Evolutionary conservation across 208 protist species (phyloP), one percentile per base, ranked within the genome.

Genomic region (Trypanosoma conorhini): DNA sequence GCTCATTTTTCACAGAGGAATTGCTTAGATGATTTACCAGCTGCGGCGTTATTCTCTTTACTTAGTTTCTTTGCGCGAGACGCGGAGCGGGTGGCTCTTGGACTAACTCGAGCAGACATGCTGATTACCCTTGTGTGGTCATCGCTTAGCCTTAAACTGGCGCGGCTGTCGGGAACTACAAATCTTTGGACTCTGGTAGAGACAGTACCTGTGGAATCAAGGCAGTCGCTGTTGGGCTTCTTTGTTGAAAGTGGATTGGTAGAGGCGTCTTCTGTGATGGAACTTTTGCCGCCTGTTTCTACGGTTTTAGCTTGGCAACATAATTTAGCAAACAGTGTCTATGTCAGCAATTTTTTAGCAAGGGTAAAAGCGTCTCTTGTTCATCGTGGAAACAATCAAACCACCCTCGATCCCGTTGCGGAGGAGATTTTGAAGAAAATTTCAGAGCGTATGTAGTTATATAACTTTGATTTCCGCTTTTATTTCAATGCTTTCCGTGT

Each of bases 61-160:
- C 21, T 77, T 30, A 28, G 42, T 15, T 77, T 72, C 44, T 67
- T 77, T 58, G 42, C 60, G 60, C 57, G 72, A 40, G 72, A 77
- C 57, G 65, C 72, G 24, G 72, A 72, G 42, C 55, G 55, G 13
- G 72, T 77, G 26, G 57, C 72, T 26, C 66, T 77, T 26, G 72
- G 72, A 10, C 59, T 77, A 4, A 24, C 56, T 17, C 64, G 66
- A 52, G 40, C 58, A 33, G 44, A 71, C 1, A 77, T 77, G 72
- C 40, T 77, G n/a, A 30, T 57, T 24, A 10, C 72, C 12, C 72
- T 77, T 72, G 30, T 77, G 26, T 77, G 72, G 72, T 69, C 72
- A 42, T 77, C 72, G 22, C 52, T 77, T 24, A 63, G 48, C 26
- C 33, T 77, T 51, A 77, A 77, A 55, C 59, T 77, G n/a, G 60